A percentile compares a stretch with the other conserved stretches of the same genome.
phyloP scores from a whole-genome alignment of 768 basidiomycete genomes.

The Cytidiella melzeri region DNA sequence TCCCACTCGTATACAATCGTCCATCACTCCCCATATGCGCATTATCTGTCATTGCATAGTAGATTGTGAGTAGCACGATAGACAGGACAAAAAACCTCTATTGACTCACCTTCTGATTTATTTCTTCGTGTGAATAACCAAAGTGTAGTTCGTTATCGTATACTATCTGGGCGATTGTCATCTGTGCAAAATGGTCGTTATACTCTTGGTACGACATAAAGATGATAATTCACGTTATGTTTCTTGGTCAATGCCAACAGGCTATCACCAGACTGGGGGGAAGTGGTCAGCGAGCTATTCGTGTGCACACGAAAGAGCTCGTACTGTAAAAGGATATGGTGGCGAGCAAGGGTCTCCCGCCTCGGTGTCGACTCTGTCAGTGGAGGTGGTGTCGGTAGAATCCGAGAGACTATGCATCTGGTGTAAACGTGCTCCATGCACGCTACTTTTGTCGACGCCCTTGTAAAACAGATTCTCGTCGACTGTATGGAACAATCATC shows the following conservation, averaged over 20 bases:
- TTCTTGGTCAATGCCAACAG: slow-evolving; percentile 70
- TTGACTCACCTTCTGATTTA: slow-evolving; percentile 55
- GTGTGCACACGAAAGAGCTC: slow-evolving; percentile 1
- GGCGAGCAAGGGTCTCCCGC: slow-evolving; percentile 45
- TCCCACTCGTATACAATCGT: slow-evolving; percentile 81
- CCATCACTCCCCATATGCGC: slow-evolving; percentile 90
- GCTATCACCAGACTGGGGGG: slow-evolving; percentile 54
- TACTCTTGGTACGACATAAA: background rate
- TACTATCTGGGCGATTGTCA: slow-evolving; percentile 91
- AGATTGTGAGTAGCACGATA: background rate
- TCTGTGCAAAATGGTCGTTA: slow-evolving; percentile 34
- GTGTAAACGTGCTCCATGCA: slow-evolving; percentile 75
- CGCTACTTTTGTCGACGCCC: slow-evolving; percentile 75
- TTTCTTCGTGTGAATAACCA: slow-evolving; percentile 68
- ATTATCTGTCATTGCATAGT: slow-evolving; percentile 35
- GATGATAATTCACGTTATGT: slow-evolving; percentile 61
- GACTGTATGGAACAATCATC: slow-evolving; percentile 32
- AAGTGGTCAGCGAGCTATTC: background rate
- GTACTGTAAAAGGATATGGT: slow-evolving; percentile 64
- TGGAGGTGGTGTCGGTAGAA: slow-evolving; percentile 18
- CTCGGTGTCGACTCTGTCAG: background rate
- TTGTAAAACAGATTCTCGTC: slow-evolving; percentile 96
- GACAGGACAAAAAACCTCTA: too few species aligned
- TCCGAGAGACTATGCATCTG: slow-evolving; percentile 47
- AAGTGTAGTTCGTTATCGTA: slow-evolving; percentile 88